Evolutionary conservation across 306 rosid species (phyloP).

Genomic region (Macrotyloma uniflorum): DNA sequence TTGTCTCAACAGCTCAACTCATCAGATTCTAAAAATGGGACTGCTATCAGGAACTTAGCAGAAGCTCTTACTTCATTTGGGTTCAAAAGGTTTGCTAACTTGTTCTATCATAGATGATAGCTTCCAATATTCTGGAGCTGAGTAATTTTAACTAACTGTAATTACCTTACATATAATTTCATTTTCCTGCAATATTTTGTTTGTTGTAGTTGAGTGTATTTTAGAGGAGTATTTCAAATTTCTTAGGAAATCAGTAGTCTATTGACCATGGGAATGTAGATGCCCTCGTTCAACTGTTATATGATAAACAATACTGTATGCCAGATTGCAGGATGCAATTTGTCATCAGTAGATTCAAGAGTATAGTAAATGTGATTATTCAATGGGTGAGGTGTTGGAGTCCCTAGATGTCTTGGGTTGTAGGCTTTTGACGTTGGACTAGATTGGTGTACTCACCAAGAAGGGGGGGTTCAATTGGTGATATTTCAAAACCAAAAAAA

Average conservation of each 20-base stretch:
- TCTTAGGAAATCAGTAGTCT: slow-evolving; percentile 26
- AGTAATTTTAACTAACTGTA: slow-evolving; percentile 28
- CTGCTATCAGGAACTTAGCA: slow-evolving; percentile 74
- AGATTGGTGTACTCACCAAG: no score
- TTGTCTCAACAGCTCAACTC: slow-evolving; percentile 72
- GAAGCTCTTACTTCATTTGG: slow-evolving; percentile 70
- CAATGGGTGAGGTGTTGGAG: background rate
- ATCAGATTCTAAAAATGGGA: slow-evolving; percentile 77
- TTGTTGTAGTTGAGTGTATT: slow-evolving; percentile 28
- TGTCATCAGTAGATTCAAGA: slow-evolving; percentile 15
- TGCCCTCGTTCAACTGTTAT: background rate
- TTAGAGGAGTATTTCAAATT: slow-evolving; percentile 19
- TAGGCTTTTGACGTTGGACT: slow-evolving; percentile 19
- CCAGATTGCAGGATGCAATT: background rate
- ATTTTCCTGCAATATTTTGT: slow-evolving; percentile 26
- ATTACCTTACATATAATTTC: slow-evolving; percentile 23
- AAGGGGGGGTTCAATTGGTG: no score
- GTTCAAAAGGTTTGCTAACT: slow-evolving; percentile 64
- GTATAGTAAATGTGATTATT: slow-evolving; percentile 18
- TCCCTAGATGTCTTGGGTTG: slow-evolving; percentile 8
- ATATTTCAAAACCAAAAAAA: no score
- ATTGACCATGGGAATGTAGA: slow-evolving; percentile 22
- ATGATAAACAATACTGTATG: slow-evolving; percentile 13
- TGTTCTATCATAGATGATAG: slow-evolving; percentile 29
- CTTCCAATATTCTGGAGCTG: slow-evolving; percentile 21